Conservation (phyloP, 192 early-diverging fungal species). For the Backusella liffmaniae region DNA sequence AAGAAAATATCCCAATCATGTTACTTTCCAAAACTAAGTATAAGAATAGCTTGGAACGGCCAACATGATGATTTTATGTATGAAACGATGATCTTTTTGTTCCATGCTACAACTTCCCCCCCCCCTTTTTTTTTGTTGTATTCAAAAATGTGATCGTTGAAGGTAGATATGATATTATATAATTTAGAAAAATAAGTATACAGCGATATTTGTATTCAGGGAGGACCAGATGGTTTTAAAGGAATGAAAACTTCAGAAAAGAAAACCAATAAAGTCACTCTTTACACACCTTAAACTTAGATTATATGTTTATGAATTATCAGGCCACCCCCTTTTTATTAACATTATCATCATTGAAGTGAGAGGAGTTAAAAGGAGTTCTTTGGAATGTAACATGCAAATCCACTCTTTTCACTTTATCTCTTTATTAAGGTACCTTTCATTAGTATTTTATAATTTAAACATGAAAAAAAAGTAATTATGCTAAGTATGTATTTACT, state of each 20-base stretch:
- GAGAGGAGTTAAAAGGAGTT: neutral
- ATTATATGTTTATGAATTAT: neutral
- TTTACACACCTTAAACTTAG: neutral
- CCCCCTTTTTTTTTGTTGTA: neutral
- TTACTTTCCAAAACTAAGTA: neutral
- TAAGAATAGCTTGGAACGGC: neutral
- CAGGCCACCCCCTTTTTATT: neutral
- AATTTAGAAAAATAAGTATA: neutral
- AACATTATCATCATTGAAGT: neutral
- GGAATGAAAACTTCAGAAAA: neutral
- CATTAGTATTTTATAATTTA: neutral
- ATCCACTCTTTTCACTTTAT: neutral
- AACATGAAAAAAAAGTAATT: neutral
- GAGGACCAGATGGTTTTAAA: neutral
- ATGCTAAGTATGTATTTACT: neutral
- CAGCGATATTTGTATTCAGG: neutral
- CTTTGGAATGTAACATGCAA: neutral
- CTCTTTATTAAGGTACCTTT: neutral
- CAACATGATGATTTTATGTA: neutral
- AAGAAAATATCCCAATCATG: neutral
- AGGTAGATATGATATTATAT: neutral
- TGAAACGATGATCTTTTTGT: neutral
- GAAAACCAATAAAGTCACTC: neutral
- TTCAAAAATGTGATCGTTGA: neutral
- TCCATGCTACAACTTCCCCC: neutral